These are phyloP conservation scores for Penicillium vulpinum DNA, from an alignment of 2,329 filamentous ascomycete genomes.

Conservation along the genomic window DNA sequence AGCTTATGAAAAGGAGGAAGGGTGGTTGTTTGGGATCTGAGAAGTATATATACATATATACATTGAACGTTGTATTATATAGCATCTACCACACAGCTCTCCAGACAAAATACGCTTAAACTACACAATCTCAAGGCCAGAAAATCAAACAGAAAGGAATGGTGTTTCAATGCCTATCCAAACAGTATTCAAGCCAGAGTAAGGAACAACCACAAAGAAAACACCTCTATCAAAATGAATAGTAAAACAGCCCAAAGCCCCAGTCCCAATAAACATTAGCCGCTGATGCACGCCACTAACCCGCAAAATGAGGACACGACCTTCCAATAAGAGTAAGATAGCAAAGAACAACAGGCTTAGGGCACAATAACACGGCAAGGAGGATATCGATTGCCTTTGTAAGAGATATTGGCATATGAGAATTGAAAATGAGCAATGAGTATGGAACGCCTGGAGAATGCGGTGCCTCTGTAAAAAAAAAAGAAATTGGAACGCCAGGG, in stretches of 20 bases:
- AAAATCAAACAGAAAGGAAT: not conserved
- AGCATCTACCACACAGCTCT: not conserved
- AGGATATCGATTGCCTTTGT: not conserved
- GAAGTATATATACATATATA: too few species aligned
- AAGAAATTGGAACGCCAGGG: constrained; percentile 7
- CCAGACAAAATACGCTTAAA: not conserved
- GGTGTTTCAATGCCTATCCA: not conserved
- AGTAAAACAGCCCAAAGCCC: not conserved
- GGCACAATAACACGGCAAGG: not conserved
- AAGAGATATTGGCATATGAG: not conserved
- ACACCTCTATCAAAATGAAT: not conserved
- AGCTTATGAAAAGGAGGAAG: too few species aligned
- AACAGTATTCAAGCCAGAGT: not conserved
- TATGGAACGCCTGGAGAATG: constrained; percentile 1
- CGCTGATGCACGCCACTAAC: not conserved
- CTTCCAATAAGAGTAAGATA: not conserved
- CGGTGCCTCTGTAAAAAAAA: not conserved
- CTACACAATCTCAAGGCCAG: not conserved
- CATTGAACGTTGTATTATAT: not conserved
- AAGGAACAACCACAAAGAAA: not conserved
- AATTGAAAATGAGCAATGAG: not conserved
- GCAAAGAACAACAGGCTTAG: not conserved
- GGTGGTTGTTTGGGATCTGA: too few species aligned
- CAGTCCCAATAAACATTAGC: constrained; percentile 1
- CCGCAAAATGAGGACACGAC: not conserved